Percentiles rank a stretch among this genome's conserved stretches.
Conservation (phyloP, 371 early-diverging fungal genomes). For the Mucor velutinosus region DNA sequence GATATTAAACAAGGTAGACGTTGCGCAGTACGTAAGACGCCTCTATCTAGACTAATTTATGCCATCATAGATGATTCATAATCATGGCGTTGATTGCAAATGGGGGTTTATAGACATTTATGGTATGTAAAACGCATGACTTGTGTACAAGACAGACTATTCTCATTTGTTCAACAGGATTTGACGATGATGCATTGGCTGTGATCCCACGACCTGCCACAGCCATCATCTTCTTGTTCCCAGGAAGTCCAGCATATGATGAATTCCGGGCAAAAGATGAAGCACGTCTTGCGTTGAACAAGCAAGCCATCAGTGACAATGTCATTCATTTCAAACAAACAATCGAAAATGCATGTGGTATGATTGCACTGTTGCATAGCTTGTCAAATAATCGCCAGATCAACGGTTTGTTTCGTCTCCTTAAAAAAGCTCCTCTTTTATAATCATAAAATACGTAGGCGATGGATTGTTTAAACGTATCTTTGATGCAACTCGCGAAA, state of each 20-base stretch:
- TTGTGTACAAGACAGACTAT: neutral
- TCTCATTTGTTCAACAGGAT: slow-evolving; percentile 36
- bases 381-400: slow-evolving; percentile 63
- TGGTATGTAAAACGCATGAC: slow-evolving; percentile 22
- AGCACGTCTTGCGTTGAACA: slow-evolving; percentile 45
- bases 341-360: slow-evolving; percentile 91
- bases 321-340: slow-evolving; percentile 84
- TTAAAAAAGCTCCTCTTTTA: neutral
- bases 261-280: slow-evolving; percentile 56
- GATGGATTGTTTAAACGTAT: slow-evolving; percentile 65
- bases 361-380: slow-evolving; percentile 79
- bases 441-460: slow-evolving; percentile 18
- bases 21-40: neutral
- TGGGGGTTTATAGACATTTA: slow-evolving; percentile 67
- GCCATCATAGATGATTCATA: slow-evolving; percentile 51
- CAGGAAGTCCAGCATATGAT: slow-evolving; percentile 63
- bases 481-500: slow-evolving; percentile 53
- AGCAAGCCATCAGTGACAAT: slow-evolving; percentile 56
- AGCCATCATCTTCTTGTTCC: slow-evolving; percentile 84
- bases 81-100: slow-evolving; percentile 54
- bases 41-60: neutral
- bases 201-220: slow-evolving; percentile 80
- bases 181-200: slow-evolving; percentile 77
- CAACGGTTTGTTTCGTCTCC: slow-evolving; percentile 28
- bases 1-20: slow-evolving; percentile 69